Base-by-base conservation (phyloP, 1,139 yeast species). In the Zygotorulaspora mrakii region DNA sequence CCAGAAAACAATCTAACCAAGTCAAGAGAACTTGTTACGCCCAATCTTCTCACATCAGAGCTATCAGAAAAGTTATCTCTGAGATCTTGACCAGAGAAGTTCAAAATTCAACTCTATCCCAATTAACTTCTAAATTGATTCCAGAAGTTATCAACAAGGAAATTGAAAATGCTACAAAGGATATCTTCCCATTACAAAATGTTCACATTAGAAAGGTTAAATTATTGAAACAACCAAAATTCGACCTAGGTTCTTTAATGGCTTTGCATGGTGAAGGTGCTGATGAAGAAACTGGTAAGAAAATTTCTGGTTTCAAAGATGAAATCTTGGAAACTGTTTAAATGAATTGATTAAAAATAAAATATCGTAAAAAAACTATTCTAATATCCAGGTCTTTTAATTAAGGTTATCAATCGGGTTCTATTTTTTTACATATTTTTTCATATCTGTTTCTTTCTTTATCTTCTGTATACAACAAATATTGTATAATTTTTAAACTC, bases 121-220 rank as follows among this genome's bases (percentile, higher is more conserved):
- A 84, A 74, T 81, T 84, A 67, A 82, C 89, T 59, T 74, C 86
- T 66, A 84, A 84, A 77, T 81, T 84, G 73, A 83, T 84, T 62
- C 94, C 94, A 65, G 94, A 84, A 73, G 89, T 84, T 57, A 84
- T 84, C 67, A 88, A 89, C 67, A 86, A 87, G 70, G 94, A 84
- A 72, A 84, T 84, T 61, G 89, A 83, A 72, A 83, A 82, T 77
- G 78, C 88, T 55, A 79, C 94, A 58, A 82, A 79, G 70, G 73
- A 80, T 64, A 81, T 84, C 74, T 82, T 74, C 81, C 94, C 94
- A 64, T 78, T 84, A 68, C 94, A 85, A 74, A 84, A 84, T 75
- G 89, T 84, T 64, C 87, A 82, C 79, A 80, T 85, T 68, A 84
- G 94, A 77, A 84, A 84, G 78, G 94, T 85, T 62, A 84, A 84